Base-by-base conservation (phyloP, 2,329 filamentous ascomycete species). In the Penicillium paneum region DNA sequence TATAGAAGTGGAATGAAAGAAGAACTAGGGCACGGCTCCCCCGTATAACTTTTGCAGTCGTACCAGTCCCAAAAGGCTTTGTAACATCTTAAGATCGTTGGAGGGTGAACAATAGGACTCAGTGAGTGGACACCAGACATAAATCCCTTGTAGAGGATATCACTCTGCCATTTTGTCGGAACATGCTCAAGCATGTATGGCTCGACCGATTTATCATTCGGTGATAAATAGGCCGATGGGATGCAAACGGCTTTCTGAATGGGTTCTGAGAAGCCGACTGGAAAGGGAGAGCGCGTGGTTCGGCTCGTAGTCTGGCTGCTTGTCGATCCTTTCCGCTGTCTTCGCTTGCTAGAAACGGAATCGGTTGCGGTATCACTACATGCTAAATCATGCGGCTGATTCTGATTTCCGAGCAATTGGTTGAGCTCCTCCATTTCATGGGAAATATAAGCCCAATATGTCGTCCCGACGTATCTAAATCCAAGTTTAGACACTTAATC, bases 51-150 rank as follows among this genome's bases (percentile, higher is more conserved):
- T 26, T 62, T 64, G 38, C 70, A 66, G 43, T 76, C 70, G 52
- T 77, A 77, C 76, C 76, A 78, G 34, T 75, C 64, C 76, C 76
- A 78, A 52, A 79, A 78, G 3, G 67, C 64, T 43, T 74, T 67
- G 49, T 78, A 78, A 17, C 72, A 67, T 41, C 68, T 68, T 10
- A 75, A 54, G 5, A 77, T 66, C 1, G 71, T 74, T 6, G 74
- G 73, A 15, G 76, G 75, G 45, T 77, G 73, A 7, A 78, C 52
- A 17, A 78, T 67, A 0, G 76, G 76, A 43, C 74, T 74, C 47
- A 78, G 72, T 8, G 76, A 74, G 56, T 78, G 76, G 10, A 78
- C 64, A 1, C 75, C 76, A 32, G 75, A 76, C 68, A 78, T 74
- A 58, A 77, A 79, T 1, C 72, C 74, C 59, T 74, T 74, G 55